Evolutionary conservation across 176 grass and related monocot genomes (phyloP).

Genomic region (Saccharum officinarum): DNA sequence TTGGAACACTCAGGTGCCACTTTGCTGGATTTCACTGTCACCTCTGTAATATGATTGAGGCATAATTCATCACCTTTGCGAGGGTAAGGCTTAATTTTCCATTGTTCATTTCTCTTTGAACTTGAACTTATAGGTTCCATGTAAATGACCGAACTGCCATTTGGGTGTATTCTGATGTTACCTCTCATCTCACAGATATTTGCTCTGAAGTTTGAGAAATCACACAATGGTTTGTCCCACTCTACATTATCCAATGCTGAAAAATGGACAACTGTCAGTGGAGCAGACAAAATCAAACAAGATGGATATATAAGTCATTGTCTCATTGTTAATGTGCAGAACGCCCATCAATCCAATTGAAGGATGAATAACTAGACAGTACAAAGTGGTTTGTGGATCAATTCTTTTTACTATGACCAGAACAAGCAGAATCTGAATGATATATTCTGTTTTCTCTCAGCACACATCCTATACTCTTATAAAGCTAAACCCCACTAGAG

Average conservation of each 20-base stretch:
- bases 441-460: neutral
- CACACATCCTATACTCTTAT: neutral
- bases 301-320: neutral
- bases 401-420: neutral
- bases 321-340: neutral
- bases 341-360: neutral
- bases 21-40: conserved; percentile 59
- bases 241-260: neutral
- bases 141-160: conserved; percentile 61
- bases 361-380: neutral
- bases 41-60: conserved; percentile 60
- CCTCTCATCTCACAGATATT: conserved; percentile 87
- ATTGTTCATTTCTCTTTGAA: conserved; percentile 50
- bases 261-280: neutral
- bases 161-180: conserved; percentile 65
- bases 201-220: conserved; percentile 80
- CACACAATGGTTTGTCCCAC: conserved; percentile 55
- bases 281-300: conserved; percentile 3
- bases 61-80: conserved; percentile 79
- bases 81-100: conserved; percentile 83
- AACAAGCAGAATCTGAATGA: conserved; percentile 14
- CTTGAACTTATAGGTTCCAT: conserved; percentile 54
- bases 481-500: no score
- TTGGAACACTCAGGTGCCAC: conserved; percentile 62
- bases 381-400: neutral